Evolutionary conservation across 2,329 filamentous ascomycete species (phyloP), one percentile per base, ranked within the genome.

Genomic region (Aspergillus fumigatus): DNA sequence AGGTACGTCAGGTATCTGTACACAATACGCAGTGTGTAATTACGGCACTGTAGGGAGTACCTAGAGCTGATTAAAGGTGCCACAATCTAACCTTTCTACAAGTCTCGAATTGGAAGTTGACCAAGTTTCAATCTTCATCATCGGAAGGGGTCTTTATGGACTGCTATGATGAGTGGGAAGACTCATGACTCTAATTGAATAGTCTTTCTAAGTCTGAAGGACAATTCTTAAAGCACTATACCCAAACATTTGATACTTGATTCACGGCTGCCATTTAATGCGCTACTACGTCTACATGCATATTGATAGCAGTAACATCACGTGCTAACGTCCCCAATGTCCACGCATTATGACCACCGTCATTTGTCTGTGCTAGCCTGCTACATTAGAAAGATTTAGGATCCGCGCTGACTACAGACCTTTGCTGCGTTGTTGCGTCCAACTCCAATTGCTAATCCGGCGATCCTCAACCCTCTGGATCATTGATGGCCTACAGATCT

Each of bases 381-480:
- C 51, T 50, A 41, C n/a, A n/a, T n/a, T n/a, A 29, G 10, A 45
- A 8, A 45, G 41, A 23, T 23, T 23, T 23, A 23, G 43, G 59
- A 57, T 61, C 57, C 57, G 57, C 59, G 54, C 27, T 52, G 23
- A 23, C n/a, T n/a, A 59, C 25, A 54, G 53, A 47, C 53, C 49
- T 38, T 53, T 59, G 60, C 57, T 61, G 57, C 50, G 61, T 61
- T 62, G 61, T 62, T 55, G 53, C 57, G 38, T 56, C 52, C 48
- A 52, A 45, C 55, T 55, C 55, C 54, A 62, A 59, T 62, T 56
- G 56, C 50, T 53, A 55, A 48, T 50, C 47, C 25, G 47, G 35
- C 25, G 29, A 45, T 43, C 35, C 45, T 53, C 52, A 40, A 23
- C 19, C 4, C 23, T 14, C 43, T 14, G 21, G 14, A 21, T n/a